Evolutionary conservation across 208 protist genomes (phyloP), one percentile per base, ranked within the genome.

Genomic region (Leishmania martiniquensis): DNA sequence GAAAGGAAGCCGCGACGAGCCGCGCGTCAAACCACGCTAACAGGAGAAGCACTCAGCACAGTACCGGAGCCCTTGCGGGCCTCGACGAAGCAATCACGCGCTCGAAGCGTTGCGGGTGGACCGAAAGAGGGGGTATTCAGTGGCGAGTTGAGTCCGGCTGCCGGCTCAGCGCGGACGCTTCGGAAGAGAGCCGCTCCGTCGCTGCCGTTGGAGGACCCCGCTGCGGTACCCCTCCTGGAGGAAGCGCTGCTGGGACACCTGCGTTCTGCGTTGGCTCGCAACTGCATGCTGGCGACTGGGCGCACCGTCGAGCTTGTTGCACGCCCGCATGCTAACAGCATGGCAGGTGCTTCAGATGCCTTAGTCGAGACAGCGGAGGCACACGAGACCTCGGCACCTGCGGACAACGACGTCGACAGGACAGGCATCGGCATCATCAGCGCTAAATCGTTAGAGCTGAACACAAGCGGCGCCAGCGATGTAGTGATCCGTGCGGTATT

Each of bases 1-100:
- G 54, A 49, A 25, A 12, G 25, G 32, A 54, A 20, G 34, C 25
- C 25, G 1, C 32, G 22, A 37, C 54, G 39, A 49, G 47, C 34
- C 42, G 29, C 25, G 45, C 73, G 67, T 15, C 78, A 78, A 62
- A 75, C 67, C 1, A 83, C 78, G 17, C 62, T 75, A 57, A 55
- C 55, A 1, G 65, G 72, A 25, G 72, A 68, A 29, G 44, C 72
- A 10, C 71, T 74, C 52, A 47, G 49, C 51, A 63, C 77, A 29
- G 63, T 20, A 49, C 42, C 39, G 34, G 42, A 22, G 7, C 63
- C 63, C 42, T 69, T 42, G 20, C 37, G 22, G 9, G 9, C 12
- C 42, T 34, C 63, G 9, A 37, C 63, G 42, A 69, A 49, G 42
- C 39, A 49, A 29, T 69, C 47, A 45, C 69, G 52, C 49, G 13